Conservation (phyloP, 2,329 filamentous ascomycete genomes). For the Penicillium digitatum region DNA sequence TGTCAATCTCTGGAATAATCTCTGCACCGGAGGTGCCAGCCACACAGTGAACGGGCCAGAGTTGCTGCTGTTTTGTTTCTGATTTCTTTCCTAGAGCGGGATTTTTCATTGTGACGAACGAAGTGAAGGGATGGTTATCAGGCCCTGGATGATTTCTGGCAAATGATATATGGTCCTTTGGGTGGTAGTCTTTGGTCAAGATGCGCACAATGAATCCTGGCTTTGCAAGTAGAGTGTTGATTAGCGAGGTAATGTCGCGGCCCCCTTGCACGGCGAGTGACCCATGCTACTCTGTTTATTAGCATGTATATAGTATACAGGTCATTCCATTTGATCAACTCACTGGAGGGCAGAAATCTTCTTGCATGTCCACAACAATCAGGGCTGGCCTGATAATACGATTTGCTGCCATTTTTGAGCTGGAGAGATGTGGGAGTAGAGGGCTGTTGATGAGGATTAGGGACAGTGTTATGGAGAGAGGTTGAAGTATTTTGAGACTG, state of each 20-base stretch:
- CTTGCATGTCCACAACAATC: constrained; percentile 81
- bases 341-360: constrained; percentile 92
- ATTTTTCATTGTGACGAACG: constrained; percentile 57
- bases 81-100: constrained; percentile 48
- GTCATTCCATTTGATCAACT: constrained; percentile 28
- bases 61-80: constrained; percentile 61
- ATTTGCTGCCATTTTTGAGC: neutral
- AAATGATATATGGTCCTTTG: constrained; percentile 79
- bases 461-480: neutral
- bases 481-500: neutral
- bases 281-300: constrained; percentile 58
- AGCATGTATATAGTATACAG: neutral
- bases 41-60: constrained; percentile 93
- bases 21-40: constrained; percentile 67
- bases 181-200: constrained; percentile 93
- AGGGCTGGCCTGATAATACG: constrained; percentile 49
- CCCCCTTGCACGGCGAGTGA: constrained; percentile 76
- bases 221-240: constrained; percentile 71
- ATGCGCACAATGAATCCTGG: constrained; percentile 67
- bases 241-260: constrained; percentile 62
- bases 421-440: neutral
- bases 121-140: constrained; percentile 64
- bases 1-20: constrained; percentile 68
- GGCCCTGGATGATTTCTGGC: constrained; percentile 67
- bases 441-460: no score